These are phyloP conservation scores for Hordeum vulgare DNA, from an alignment of 176 grass and related monocot species.

Conservation along the genomic window MorexV3_pseudomolecules_assembly NC_058519.1:625433913-625434412, in stretches of 20 bases:
- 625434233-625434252: constrained; percentile 62
- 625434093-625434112: constrained; percentile 53
- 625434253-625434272: constrained; percentile 22
- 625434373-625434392: not conserved
- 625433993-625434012: constrained; percentile 23
- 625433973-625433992: constrained; percentile 87
- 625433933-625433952: constrained; percentile 47
- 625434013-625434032: not conserved
- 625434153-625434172: constrained; percentile 47
- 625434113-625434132: constrained; percentile 41
- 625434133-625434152: constrained; percentile 46
- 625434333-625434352: not conserved
- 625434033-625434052: constrained; percentile 23
- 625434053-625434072: constrained; percentile 52
- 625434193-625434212: constrained; percentile 41
- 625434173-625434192: constrained; percentile 69
- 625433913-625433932: constrained; percentile 30
- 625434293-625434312: not conserved
- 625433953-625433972: constrained; percentile 46
- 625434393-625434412: not conserved
- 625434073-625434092: constrained; percentile 51
- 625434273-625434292: constrained; percentile 39
- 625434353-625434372: not conserved
- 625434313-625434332: not conserved
- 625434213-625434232: constrained; percentile 47